Conservation (phyloP, 2,329 filamentous ascomycete genomes). For the Monosporascus cannonballus region DNA sequence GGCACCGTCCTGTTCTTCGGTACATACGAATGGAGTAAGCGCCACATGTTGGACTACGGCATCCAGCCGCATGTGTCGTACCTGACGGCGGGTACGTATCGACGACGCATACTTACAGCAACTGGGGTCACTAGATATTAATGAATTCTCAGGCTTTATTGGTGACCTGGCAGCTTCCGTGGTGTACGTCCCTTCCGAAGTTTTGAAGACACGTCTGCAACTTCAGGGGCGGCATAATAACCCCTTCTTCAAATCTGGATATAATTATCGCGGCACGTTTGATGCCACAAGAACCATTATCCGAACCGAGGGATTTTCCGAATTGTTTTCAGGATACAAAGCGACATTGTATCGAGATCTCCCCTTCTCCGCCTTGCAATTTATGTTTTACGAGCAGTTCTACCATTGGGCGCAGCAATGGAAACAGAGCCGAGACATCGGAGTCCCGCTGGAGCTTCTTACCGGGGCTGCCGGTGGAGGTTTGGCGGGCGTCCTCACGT, state of each 20-base stretch:
- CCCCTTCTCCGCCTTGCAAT: constrained; percentile 92
- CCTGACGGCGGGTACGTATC: constrained; percentile 64
- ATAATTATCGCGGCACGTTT: constrained; percentile 84
- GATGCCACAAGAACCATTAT: constrained; percentile 85
- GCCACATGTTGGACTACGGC: constrained; percentile 77
- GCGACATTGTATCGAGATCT: constrained; percentile 91
- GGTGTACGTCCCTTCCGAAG: constrained; percentile 94
- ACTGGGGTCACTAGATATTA: constrained; percentile 4
- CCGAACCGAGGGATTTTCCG: constrained; percentile 71
- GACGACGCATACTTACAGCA: background rate
- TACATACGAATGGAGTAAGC: constrained; percentile 92
- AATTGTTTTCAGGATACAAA: constrained; percentile 95
- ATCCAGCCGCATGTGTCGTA: constrained; percentile 80
- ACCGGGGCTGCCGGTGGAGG: constrained; percentile 88
- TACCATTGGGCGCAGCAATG: constrained; percentile 74
- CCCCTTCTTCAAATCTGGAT: constrained; percentile 85
- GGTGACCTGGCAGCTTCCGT: constrained; percentile 89
- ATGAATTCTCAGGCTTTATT: constrained; percentile 61
- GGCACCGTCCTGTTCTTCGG: constrained; percentile 95
- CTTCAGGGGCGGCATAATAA: constrained; percentile 95
- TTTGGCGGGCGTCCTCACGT: constrained; percentile 89
- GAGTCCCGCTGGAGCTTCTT: constrained; percentile 74
- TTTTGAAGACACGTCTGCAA: constrained; percentile 94
- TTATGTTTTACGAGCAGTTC: constrained; percentile 97
- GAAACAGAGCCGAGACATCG: constrained; percentile 77